Base-by-base conservation (phyloP, 495 filamentous ascomycete genomes). In the Tuber aestivum region DNA sequence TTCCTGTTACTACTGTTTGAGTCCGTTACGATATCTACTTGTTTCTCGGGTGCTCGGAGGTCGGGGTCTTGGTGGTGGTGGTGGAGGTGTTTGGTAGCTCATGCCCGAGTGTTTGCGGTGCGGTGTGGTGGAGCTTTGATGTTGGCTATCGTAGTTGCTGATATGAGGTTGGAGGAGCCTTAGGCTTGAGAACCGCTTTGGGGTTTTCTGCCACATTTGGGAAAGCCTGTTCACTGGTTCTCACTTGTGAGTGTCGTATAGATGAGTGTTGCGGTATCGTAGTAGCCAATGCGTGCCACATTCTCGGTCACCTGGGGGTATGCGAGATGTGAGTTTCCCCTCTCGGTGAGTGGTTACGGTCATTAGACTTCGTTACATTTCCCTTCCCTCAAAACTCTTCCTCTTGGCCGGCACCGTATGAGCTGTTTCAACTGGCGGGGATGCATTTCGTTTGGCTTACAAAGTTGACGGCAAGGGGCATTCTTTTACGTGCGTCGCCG, bases 401-500 rank as follows among this genome's bases (percentile, higher is more conserved):
- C 56, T 32, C 27, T 32, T 65, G 10, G 18, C 56, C 3, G 18
- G n/a, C 12, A 18, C n/a, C 3, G 56, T 65, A 27, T 61, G 50
- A 14, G 16, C 9, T 16, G 56, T 65, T 65, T 32, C 56, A 65
- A 65, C 56, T 16, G 27, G 56, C 56, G n/a, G 56, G 27, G 56
- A 65, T 65, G 56, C 56, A 65, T 16, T 32, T 65, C 56, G 56
- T 65, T 65, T 65, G 56, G 56, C 32, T 65, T 32, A 65, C 56
- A 65, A 65, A 65, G 27, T 65, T 65, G 56, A 65, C 56, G 56
- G 56, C 56, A 65, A 32, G 56, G n/a, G n/a, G 14, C 56, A 65
- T 65, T 65, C 56, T 65, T 65, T 27, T 65, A 32, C 56, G 56
- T 65, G 56, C 56, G 56, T 65, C 56, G 56, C 56, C 56, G 56